Evolutionary conservation across 345 rosid species (phyloP).

Genomic region (Clarkia xantiana): DNA sequence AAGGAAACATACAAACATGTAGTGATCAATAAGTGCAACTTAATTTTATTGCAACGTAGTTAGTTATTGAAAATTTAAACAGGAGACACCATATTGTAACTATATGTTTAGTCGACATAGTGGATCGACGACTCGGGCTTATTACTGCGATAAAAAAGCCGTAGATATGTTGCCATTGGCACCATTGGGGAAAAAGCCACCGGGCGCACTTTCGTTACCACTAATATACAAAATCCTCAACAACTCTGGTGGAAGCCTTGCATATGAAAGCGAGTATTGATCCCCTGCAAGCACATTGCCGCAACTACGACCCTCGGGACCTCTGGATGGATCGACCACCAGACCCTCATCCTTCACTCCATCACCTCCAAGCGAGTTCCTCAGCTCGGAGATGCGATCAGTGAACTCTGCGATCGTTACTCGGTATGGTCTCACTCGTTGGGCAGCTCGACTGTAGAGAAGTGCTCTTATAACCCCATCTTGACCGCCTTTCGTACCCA

Average conservation of each 20-base stretch:
- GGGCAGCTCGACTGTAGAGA: constrained; percentile 22
- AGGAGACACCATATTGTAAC: no score
- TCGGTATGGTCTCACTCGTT: constrained; percentile 23
- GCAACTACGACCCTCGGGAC: constrained; percentile 25
- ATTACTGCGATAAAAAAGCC: constrained; percentile 12
- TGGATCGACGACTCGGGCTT: no score
- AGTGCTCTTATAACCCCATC: constrained; percentile 59
- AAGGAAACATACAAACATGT: no score
- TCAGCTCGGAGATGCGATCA: constrained; percentile 14
- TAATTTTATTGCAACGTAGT: no score
- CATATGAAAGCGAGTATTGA: constrained; percentile 22
- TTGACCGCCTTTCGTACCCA: constrained; percentile 71
- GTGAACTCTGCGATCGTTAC: constrained; percentile 34
- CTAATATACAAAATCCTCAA: constrained; percentile 50
- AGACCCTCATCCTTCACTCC: constrained; percentile 61
- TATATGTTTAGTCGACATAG: no score
- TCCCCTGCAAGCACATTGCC: constrained; percentile 57
- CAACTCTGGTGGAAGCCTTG: constrained; percentile 43
- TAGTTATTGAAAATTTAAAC: no score
- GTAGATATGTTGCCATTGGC: constrained; percentile 44
- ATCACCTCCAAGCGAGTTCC: constrained; percentile 20
- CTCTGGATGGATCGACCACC: constrained; percentile 12
- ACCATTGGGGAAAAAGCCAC: constrained; percentile 60
- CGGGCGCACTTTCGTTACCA: constrained; percentile 36
- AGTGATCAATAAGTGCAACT: no score